These are phyloP conservation scores for Cystoderma amianthinum DNA, from an alignment of 768 basidiomycete species.

Conservation along the genomic window DNA sequence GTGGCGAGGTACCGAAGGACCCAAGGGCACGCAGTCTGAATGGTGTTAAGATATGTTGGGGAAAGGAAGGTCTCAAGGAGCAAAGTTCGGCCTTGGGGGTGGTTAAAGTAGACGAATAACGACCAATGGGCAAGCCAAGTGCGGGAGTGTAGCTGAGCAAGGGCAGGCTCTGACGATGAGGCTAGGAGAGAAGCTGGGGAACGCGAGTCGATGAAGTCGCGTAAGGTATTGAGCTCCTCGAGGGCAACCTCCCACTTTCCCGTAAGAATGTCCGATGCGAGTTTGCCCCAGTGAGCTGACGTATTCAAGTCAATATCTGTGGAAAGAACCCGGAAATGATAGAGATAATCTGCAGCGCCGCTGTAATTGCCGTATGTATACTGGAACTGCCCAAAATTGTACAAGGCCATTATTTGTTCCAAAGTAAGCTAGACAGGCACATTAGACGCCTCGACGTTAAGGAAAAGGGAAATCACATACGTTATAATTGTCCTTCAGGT, in stretches of 20 bases:
- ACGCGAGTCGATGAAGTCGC: constrained; percentile 85
- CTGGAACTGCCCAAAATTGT: constrained; percentile 98
- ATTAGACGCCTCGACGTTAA: background rate
- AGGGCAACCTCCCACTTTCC: constrained; percentile 95
- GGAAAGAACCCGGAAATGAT: constrained; percentile 97
- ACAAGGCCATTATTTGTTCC: constrained; percentile 92
- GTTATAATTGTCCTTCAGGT: constrained; percentile 88
- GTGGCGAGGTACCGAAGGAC: constrained; percentile 90
- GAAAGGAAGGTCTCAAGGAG: constrained; percentile 96
- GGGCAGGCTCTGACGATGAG: constrained; percentile 54
- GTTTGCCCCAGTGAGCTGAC: constrained; percentile 98
- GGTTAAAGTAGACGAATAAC: constrained; percentile 97
- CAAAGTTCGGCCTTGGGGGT: constrained; percentile 82
- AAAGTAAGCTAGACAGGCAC: constrained; percentile 63
- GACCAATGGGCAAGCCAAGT: constrained; percentile 98
- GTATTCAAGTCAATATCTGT: constrained; percentile 90
- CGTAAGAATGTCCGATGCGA: constrained; percentile 91
- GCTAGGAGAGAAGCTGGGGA: constrained; percentile 43
- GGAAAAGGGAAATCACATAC: constrained; percentile 35
- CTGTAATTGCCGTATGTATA: constrained; percentile 98
- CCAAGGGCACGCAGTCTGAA: constrained; percentile 94
- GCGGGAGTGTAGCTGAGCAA: constrained; percentile 86
- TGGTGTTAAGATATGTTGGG: constrained; percentile 96
- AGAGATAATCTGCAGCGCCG: constrained; percentile 94
- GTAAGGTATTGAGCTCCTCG: constrained; percentile 91